Evolutionary conservation across 2,329 filamentous ascomycete genomes (phyloP).

Genomic region (Nigrospora osmanthi): DNA sequence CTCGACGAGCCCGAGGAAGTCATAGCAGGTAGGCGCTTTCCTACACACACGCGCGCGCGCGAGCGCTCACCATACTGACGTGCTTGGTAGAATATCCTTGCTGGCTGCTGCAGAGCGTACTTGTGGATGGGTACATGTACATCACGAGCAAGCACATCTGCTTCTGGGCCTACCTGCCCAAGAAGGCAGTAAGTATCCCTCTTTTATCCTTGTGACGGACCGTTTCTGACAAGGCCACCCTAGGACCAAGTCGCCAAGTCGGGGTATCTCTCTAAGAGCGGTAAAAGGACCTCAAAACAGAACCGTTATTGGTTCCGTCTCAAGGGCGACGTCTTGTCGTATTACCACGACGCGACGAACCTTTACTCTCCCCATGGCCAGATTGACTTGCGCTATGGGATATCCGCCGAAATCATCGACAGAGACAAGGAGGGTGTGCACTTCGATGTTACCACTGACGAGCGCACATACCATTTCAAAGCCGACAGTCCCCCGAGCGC

Average conservation of each 20-base stretch:
- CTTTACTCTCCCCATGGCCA: slow-evolving; percentile 88
- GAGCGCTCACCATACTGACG: slow-evolving; percentile 2
- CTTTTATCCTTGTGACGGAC: background rate
- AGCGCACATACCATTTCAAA: slow-evolving; percentile 77
- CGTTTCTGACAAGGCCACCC: slow-evolving; percentile 6
- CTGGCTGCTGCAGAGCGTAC: slow-evolving; percentile 83
- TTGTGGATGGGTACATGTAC: slow-evolving; percentile 93
- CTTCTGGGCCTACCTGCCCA: slow-evolving; percentile 95
- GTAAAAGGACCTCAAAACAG: slow-evolving; percentile 80
- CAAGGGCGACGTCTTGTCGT: slow-evolving; percentile 86
- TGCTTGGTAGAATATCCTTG: slow-evolving; percentile 70
- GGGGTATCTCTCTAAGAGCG: slow-evolving; percentile 81
- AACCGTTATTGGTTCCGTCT: slow-evolving; percentile 89
- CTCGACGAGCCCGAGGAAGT: slow-evolving; percentile 79
- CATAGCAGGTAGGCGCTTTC: slow-evolving; percentile 54
- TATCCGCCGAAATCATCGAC: slow-evolving; percentile 73
- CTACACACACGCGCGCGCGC: no score
- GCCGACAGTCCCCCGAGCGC: slow-evolving; percentile 84
- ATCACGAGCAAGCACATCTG: slow-evolving; percentile 89
- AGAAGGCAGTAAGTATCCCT: slow-evolving; percentile 63
- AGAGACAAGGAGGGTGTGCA: slow-evolving; percentile 69
- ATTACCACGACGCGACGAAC: slow-evolving; percentile 76
- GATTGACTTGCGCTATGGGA: slow-evolving; percentile 86
- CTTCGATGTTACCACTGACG: slow-evolving; percentile 76
- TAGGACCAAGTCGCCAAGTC: slow-evolving; percentile 73